Evolutionary conservation across 192 early-diverging fungal species (phyloP).

Genomic region (Backusella australiensis): DNA sequence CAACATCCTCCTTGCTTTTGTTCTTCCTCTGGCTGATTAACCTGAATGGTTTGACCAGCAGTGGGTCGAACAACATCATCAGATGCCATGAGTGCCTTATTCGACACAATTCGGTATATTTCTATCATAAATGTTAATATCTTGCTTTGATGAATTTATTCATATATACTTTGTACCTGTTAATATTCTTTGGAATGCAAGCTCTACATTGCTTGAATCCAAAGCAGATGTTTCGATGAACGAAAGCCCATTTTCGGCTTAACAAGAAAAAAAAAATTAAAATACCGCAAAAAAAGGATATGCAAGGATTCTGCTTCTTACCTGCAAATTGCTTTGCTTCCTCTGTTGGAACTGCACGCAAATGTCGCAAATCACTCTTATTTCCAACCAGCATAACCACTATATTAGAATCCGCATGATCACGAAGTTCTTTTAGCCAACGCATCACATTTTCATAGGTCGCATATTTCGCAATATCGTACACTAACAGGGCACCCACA

Average conservation of each 20-base stretch:
- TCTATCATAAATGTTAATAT: conserved; percentile 42
- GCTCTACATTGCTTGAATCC: conserved; percentile 96
- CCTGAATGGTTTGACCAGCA: conserved; percentile 68
- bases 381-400: conserved; percentile 98
- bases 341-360: conserved; percentile 93
- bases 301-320: conserved; percentile 28
- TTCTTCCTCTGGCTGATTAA: conserved; percentile 60
- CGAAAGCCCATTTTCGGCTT: conserved; percentile 55
- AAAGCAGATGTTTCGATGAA: conserved; percentile 99
- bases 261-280: neutral
- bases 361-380: conserved; percentile 97
- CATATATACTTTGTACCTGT: conserved; percentile 62
- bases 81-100: conserved; percentile 88
- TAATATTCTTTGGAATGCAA: conserved; percentile 94
- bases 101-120: conserved; percentile 97
- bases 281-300: conserved; percentile 64
- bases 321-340: conserved; percentile 97
- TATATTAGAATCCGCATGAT: conserved; percentile 97
- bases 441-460: conserved; percentile 96
- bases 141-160: neutral
- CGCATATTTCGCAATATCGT: conserved; percentile 94
- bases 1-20: conserved; percentile 65
- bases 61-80: conserved; percentile 68
- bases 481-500: conserved; percentile 93
- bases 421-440: conserved; percentile 97